A percentile compares a stretch with the other conserved stretches of the same genome.
These are phyloP conservation scores for Omphalea diandra DNA, from an alignment of 441 rosid genomes.

Conservation along the genomic window DNA sequence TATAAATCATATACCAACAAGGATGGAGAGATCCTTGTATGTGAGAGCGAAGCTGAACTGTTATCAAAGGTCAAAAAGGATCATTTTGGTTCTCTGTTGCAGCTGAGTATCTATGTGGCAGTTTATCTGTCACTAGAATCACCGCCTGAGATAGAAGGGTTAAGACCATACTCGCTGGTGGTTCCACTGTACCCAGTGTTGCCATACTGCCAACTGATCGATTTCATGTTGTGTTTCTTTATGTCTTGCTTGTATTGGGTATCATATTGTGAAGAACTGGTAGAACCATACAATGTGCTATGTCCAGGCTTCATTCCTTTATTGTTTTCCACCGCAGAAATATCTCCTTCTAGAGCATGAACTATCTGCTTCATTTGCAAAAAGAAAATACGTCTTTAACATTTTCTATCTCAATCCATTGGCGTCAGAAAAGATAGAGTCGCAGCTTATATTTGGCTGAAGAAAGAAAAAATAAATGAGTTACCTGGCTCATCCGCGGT, in stretches of 20 bases:
- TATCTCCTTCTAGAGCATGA: constrained; percentile 72
- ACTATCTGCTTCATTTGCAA: constrained; percentile 50
- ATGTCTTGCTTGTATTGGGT: constrained; percentile 62
- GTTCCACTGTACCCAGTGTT: constrained; percentile 56
- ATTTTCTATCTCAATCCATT: neutral
- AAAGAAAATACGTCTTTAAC: neutral
- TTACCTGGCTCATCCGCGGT: constrained; percentile 25
- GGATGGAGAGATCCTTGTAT: no score
- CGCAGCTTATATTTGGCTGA: no score
- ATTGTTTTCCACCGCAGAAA: constrained; percentile 51
- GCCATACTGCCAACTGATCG: constrained; percentile 47
- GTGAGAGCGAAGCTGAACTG: neutral
- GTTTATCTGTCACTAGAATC: constrained; percentile 29
- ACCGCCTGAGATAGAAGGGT: constrained; percentile 67
- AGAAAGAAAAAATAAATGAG: neutral
- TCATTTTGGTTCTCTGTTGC: neutral
- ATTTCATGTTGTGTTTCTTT: constrained; percentile 57
- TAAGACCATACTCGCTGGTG: constrained; percentile 58
- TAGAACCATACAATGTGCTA: constrained; percentile 42
- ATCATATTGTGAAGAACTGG: constrained; percentile 59
- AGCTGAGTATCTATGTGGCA: neutral
- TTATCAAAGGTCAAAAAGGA: neutral
- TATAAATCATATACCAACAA: neutral
- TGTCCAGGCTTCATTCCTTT: constrained; percentile 72
- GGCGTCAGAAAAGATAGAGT: neutral